Conservation (phyloP, 2,329 filamentous ascomycete species). For the Penicillium brevicompactum region DNA sequence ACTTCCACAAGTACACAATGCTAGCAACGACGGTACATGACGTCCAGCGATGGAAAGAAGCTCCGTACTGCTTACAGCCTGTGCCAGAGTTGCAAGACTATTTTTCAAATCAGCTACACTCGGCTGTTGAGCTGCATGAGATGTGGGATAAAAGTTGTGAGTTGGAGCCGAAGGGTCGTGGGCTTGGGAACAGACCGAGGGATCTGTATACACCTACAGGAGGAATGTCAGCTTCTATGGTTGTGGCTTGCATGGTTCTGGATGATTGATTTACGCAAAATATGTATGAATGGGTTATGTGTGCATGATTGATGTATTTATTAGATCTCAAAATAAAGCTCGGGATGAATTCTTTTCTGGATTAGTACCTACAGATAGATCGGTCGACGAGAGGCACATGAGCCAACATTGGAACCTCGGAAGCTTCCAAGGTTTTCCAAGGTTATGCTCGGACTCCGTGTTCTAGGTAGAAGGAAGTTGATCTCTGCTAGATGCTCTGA, state of each 20-base stretch:
- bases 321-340: not conserved
- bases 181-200: slow-evolving; percentile 56
- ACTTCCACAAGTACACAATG: slow-evolving; percentile 25
- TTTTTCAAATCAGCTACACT: slow-evolving; percentile 78
- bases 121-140: slow-evolving; percentile 87
- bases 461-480: too few relatives aligned
- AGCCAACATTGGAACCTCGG: too few relatives aligned
- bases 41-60: slow-evolving; percentile 93
- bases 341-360: not conserved
- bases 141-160: slow-evolving; percentile 95
- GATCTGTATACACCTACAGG: slow-evolving; percentile 15
- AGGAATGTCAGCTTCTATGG: slow-evolving; percentile 15
- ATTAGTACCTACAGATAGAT: too few relatives aligned
- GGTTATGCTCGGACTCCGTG: too few relatives aligned
- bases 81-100: slow-evolving; percentile 87
- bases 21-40: slow-evolving; percentile 22
- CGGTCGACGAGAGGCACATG: too few relatives aligned
- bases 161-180: slow-evolving; percentile 86
- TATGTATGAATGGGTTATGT: not conserved
- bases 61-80: slow-evolving; percentile 80
- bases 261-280: slow-evolving; percentile 6
- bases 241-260: slow-evolving; percentile 16
- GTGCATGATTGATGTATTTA: not conserved
- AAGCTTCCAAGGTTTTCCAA: too few relatives aligned
- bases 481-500: too few relatives aligned